Evolutionary conservation across 176 grass and related monocot genomes (phyloP).

Genomic region (Triticum turgidum): DNA sequence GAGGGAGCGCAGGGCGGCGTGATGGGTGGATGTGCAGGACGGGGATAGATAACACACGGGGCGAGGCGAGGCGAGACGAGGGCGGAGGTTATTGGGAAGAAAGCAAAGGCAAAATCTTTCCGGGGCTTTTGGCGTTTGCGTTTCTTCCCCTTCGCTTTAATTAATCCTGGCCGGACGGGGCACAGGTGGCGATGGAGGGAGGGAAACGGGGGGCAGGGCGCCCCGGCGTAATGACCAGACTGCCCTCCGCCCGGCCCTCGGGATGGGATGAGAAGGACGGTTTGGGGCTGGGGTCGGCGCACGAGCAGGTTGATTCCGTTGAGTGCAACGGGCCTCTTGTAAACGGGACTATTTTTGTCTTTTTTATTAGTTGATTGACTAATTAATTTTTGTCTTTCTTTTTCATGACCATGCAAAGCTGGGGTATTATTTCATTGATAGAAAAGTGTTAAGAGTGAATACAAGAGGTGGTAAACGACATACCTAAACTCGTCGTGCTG

Average conservation of each 20-base stretch:
- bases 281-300: background rate
- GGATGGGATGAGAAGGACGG: background rate
- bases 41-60: constrained; percentile 42
- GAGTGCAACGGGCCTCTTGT: too few relatives aligned
- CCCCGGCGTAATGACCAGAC: background rate
- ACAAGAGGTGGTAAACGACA: too few relatives aligned
- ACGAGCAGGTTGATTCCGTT: background rate
- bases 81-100: constrained; percentile 7
- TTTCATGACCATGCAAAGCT: too few relatives aligned
- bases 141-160: constrained; percentile 7
- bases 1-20: background rate
- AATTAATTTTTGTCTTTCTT: too few relatives aligned
- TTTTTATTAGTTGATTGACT: too few relatives aligned
- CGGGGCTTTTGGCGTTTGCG: constrained; percentile 15
- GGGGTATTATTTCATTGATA: too few relatives aligned
- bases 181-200: background rate
- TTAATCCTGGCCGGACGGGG: constrained; percentile 13
- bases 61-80: background rate
- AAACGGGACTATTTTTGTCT: too few relatives aligned
- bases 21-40: background rate
- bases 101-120: constrained; percentile 25
- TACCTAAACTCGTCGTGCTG: too few relatives aligned
- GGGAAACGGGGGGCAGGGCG: background rate
- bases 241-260: background rate
- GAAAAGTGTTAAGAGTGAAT: too few relatives aligned